A percentile compares a stretch with the other conserved stretches of the same genome.
Conservation (phyloP, 352 stramenopile genomes). For the Globisporangium takayamanum region DNA sequence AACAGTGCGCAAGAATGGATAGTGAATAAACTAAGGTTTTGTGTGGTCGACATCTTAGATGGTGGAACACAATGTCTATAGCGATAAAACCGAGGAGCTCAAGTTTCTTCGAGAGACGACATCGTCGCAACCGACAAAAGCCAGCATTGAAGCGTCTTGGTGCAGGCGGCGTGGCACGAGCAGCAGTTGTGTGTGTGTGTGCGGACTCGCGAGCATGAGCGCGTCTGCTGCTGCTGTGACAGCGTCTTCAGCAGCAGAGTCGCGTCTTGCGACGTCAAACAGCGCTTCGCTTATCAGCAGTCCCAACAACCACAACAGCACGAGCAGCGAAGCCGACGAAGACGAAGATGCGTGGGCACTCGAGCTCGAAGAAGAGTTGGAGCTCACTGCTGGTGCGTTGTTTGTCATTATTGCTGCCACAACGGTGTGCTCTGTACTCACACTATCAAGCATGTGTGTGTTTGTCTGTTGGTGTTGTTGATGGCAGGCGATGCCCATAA, state of each 20-base stretch:
- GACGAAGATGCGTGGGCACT: constrained; percentile 49
- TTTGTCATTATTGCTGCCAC: background rate
- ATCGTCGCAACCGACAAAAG: no score
- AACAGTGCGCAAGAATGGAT: no score
- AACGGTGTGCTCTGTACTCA: background rate
- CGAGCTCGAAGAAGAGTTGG: constrained; percentile 65
- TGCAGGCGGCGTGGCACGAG: no score
- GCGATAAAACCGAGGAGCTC: no score
- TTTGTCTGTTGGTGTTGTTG: background rate
- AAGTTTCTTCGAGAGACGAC: no score
- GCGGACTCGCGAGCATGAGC: no score
- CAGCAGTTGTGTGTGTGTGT: no score
- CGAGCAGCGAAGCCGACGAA: constrained; percentile 11
- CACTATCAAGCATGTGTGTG: background rate
- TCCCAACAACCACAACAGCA: constrained; percentile 4
- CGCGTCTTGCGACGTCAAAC: background rate
- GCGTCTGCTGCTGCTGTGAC: background rate
- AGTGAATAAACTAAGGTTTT: no score
- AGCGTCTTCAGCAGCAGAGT: background rate
- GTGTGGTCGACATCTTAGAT: no score
- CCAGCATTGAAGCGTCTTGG: no score
- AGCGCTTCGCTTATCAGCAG: background rate
- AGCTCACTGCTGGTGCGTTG: constrained; percentile 22
- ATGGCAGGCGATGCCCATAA: background rate
- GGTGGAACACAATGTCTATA: no score